A percentile compares a stretch with the other conserved stretches of the same genome.
Evolutionary conservation across 768 basidiomycete species (phyloP).

Genomic region (Lyophyllum shimeji): DNA sequence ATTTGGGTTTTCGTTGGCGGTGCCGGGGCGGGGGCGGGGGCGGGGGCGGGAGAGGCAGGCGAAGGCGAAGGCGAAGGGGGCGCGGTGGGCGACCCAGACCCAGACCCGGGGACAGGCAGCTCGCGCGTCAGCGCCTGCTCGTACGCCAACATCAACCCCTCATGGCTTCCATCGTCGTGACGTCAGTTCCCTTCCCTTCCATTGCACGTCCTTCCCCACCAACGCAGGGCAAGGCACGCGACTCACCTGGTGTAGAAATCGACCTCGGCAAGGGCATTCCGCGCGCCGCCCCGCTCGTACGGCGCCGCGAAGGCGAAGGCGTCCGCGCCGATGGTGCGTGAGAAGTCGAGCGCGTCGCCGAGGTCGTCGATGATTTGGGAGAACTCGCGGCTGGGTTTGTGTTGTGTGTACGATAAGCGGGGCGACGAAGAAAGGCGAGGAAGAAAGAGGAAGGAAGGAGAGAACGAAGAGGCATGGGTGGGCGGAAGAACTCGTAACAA

Average conservation of each 20-base stretch:
- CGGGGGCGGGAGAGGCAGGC: background rate
- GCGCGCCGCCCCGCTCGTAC: slow-evolving; percentile 72
- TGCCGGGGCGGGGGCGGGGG: slow-evolving; percentile 12
- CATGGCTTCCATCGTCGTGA: slow-evolving; percentile 56
- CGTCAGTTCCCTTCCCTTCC: no score
- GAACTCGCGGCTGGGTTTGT: slow-evolving; percentile 79
- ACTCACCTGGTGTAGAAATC: slow-evolving; percentile 89
- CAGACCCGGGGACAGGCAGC: slow-evolving; percentile 47
- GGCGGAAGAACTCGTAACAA: no score
- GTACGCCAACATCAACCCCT: slow-evolving; percentile 90
- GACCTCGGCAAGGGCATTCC: slow-evolving; percentile 78
- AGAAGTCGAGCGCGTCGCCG: slow-evolving; percentile 92
- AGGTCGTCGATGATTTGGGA: slow-evolving; percentile 82
- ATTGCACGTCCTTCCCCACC: no score
- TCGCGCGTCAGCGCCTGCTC: slow-evolving; percentile 88
- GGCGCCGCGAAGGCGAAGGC: slow-evolving; percentile 34
- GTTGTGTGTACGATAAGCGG: no score
- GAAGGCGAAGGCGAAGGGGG: background rate
- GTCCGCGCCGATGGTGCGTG: slow-evolving; percentile 80
- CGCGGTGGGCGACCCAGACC: background rate
- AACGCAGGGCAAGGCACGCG: background rate
- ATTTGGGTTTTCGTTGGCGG: no score
- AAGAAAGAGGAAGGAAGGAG: no score
- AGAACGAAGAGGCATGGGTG: no score
- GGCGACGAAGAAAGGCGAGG: background rate